Percentiles rank a stretch among this genome's conserved stretches.
phyloP scores from a whole-genome alignment of 305 asterid genomes.

The Fraxinus ornus region DNA sequence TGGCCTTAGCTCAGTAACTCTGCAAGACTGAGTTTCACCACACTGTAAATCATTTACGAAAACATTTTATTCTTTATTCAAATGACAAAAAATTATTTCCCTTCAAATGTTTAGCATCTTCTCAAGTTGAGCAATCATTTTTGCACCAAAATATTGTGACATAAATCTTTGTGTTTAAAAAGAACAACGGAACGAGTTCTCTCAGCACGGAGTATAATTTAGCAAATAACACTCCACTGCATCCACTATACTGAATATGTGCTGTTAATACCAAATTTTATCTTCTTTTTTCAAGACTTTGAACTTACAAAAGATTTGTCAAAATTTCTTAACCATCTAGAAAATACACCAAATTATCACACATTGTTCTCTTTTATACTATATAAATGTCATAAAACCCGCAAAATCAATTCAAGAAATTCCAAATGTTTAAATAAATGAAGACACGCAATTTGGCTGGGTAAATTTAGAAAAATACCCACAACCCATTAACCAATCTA shows the following conservation, averaged over 20 bases:
- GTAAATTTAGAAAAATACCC: constrained; percentile 12
- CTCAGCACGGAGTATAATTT: background rate
- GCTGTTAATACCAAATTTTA: background rate
- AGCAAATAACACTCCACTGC: background rate
- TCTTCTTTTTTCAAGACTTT: background rate
- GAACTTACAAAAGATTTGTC: constrained; percentile 3
- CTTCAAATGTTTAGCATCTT: background rate
- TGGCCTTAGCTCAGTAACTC: background rate
- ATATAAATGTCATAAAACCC: background rate
- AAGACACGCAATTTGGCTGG: background rate
- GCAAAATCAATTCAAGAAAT: background rate
- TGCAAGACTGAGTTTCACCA: background rate
- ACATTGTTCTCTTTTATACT: background rate
- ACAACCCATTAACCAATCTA: constrained; percentile 2
- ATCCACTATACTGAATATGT: background rate
- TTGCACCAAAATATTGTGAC: background rate
- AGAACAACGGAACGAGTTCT: background rate
- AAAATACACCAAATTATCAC: background rate
- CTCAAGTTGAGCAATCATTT: background rate
- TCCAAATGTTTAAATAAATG: background rate
- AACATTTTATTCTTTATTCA: background rate
- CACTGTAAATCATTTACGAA: background rate
- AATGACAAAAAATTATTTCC: background rate
- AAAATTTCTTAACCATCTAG: constrained; percentile 4
- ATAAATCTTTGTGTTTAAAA: background rate